A percentile compares a stretch with the other conserved stretches of the same genome.
These are phyloP conservation scores for Cordia subcordata DNA, from an alignment of 257 asterid species.

Conservation along the genomic window DNA sequence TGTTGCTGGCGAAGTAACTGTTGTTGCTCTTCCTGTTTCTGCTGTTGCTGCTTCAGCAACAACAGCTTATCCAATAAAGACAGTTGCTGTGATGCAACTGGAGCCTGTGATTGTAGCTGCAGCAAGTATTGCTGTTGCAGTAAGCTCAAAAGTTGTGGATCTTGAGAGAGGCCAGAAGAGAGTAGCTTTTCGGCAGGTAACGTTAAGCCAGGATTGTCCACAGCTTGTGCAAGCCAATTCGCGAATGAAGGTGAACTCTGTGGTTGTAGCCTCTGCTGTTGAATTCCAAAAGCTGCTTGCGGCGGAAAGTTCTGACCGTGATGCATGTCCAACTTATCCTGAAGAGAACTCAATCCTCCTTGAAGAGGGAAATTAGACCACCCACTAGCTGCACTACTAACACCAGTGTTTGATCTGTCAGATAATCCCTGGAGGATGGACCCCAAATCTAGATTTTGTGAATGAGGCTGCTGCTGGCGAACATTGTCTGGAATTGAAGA, in stretches of 20 bases:
- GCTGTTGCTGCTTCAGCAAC: slow-evolving; percentile 72
- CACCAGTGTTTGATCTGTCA: slow-evolving; percentile 42
- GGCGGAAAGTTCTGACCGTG: slow-evolving; percentile 56
- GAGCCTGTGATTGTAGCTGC: slow-evolving; percentile 68
- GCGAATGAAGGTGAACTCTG: slow-evolving; percentile 43
- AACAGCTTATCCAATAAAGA: slow-evolving; percentile 60
- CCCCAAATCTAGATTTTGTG: slow-evolving; percentile 62
- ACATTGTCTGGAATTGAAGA: slow-evolving; percentile 50
- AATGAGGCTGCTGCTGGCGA: slow-evolving; percentile 34
- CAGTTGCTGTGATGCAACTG: slow-evolving; percentile 60
- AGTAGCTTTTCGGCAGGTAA: slow-evolving; percentile 53
- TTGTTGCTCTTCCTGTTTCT: slow-evolving; percentile 69
- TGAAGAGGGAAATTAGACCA: slow-evolving; percentile 75
- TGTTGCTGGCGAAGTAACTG: slow-evolving; percentile 68
- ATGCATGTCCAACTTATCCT: slow-evolving; percentile 61
- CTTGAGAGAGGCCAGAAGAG: slow-evolving; percentile 61
- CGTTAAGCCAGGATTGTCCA: slow-evolving; percentile 50
- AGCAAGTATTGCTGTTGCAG: slow-evolving; percentile 79
- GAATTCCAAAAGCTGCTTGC: slow-evolving; percentile 59
- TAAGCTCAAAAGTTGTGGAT: slow-evolving; percentile 69
- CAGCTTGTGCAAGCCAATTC: slow-evolving; percentile 43
- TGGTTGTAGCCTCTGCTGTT: slow-evolving; percentile 61
- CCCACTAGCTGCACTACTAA: slow-evolving; percentile 46
- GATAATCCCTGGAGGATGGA: slow-evolving; percentile 55
- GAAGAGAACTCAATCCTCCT: slow-evolving; percentile 52